Evolutionary conservation across 2,329 filamentous ascomycete genomes (phyloP).

Genomic region (Epichloe brachyelytri): DNA sequence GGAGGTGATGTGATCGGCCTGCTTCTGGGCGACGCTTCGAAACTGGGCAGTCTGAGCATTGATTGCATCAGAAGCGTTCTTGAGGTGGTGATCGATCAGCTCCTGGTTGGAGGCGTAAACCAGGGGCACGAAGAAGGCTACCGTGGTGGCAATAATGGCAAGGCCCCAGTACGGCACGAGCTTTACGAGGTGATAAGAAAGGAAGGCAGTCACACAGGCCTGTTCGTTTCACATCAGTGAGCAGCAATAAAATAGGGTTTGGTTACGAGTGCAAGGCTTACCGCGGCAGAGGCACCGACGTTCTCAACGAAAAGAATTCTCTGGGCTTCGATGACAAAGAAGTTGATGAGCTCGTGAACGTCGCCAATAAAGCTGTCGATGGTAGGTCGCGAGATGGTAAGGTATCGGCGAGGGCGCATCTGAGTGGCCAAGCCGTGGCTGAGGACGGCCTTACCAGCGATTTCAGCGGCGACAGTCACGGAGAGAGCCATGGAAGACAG

Average conservation of each 20-base stretch:
- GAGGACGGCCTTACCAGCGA: constrained; percentile 46
- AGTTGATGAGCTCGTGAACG: constrained; percentile 56
- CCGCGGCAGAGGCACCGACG: constrained; percentile 42
- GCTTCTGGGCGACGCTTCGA: constrained; percentile 47
- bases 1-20: constrained; percentile 48
- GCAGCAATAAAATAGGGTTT: constrained; percentile 6
- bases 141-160: constrained; percentile 43
- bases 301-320: constrained; percentile 58
- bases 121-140: constrained; percentile 49
- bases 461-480: constrained; percentile 47
- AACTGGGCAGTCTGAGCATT: constrained; percentile 51
- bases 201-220: constrained; percentile 47
- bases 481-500: constrained; percentile 50
- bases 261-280: constrained; percentile 26
- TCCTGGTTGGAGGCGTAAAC: constrained; percentile 57
- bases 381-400: constrained; percentile 50
- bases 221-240: constrained; percentile 15
- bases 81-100: constrained; percentile 51
- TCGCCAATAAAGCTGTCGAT: constrained; percentile 49
- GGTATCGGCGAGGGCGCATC: constrained; percentile 54
- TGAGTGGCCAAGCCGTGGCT: constrained; percentile 51
- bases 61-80: constrained; percentile 43
- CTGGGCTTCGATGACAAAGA: constrained; percentile 58
- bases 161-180: constrained; percentile 59
- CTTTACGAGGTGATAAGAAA: constrained; percentile 58